These are phyloP conservation scores for Colletotrichum zoysiae DNA, from an alignment of 2,329 filamentous ascomycete genomes.

Conservation along the genomic window DNA sequence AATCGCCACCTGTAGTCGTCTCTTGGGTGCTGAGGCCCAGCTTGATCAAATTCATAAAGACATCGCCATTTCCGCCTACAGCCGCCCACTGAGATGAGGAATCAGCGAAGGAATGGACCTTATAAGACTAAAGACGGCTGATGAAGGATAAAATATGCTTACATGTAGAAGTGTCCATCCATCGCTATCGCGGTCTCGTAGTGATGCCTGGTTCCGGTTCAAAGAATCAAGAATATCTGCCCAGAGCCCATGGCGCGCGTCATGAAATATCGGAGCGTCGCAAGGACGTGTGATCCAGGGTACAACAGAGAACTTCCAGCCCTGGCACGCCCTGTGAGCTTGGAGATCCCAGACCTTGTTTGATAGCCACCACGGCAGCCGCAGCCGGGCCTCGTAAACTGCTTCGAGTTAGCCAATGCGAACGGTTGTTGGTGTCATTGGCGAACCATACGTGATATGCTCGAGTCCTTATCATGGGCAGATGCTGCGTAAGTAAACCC, in stretches of 20 bases:
- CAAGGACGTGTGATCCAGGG: not conserved
- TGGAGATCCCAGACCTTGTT: slow-evolving; percentile 12
- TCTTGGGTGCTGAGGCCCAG: not conserved
- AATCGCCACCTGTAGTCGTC: fast-evolving
- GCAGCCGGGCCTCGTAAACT: slow-evolving; percentile 3
- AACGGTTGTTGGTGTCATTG: too few species aligned
- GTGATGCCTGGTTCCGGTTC: not conserved
- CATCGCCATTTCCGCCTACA: not conserved
- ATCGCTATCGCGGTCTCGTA: not conserved
- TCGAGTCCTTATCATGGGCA: not conserved
- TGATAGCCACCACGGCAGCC: slow-evolving; percentile 14
- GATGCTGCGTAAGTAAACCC: not conserved
- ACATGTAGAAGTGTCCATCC: not conserved
- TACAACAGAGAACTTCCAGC: slow-evolving; percentile 9
- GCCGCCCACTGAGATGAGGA: too few species aligned
- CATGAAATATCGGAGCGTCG: not conserved
- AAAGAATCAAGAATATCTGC: not conserved
- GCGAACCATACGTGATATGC: not conserved
- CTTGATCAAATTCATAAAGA: not conserved
- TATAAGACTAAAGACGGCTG: not conserved
- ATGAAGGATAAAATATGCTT: not conserved
- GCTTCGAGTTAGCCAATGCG: not conserved
- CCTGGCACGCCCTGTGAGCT: not conserved
- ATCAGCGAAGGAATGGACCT: not conserved
- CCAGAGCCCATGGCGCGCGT: not conserved